Base-by-base conservation (phyloP, 2,329 filamentous ascomycete species). In the Macrophomina tecta region DNA sequence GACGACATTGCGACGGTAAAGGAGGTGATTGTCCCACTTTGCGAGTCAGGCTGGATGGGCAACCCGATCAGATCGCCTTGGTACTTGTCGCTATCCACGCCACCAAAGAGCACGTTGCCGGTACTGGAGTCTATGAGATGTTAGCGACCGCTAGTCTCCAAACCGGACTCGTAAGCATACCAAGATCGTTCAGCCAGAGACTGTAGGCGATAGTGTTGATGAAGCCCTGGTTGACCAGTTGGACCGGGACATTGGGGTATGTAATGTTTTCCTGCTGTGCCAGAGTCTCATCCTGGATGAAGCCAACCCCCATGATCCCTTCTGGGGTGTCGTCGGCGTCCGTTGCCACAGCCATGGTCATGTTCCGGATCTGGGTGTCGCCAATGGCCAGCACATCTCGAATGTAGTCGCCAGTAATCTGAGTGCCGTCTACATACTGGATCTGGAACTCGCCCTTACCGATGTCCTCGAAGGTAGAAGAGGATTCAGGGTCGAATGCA, bases 91-190 rank as follows among this genome's bases (percentile, higher is more conserved):
- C 83, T 86, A 77, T 94, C 90, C 67, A 94, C 85, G 36, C 91
- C 91, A 36, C 91, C 91, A 71, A 94, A 94, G 1, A 94, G 80
- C 64, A 94, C 88, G 68, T 82, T 89, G 64, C 91, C 91, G 0
- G 82, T 87, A 30, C 45, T 67, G 2, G 65, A 46, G 14, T 66
- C 64, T 65, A 45, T n/a, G 40, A 11, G 3, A 18, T 4, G 42
- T 65, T 38, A 65, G 63, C 11, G 18, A 16, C 16, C 11, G n/a
- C 5, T 5, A 16, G n/a, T 32, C n/a, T 4, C 0, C 1, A 11
- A 11, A 40, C 2, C 71, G 78, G 86, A 30, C 90, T 82, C 69
- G 89, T 34, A 38, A 8, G 12, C 90, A 18, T 93, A 82, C 88
- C 89, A 93, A 63, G 46, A 6, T 67, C 56, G 7, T 67, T 67